These are phyloP conservation scores for Lasiosphaeriaceae sp. DNA, from an alignment of 495 filamentous ascomycete genomes.

Conservation along the genomic window DNA sequence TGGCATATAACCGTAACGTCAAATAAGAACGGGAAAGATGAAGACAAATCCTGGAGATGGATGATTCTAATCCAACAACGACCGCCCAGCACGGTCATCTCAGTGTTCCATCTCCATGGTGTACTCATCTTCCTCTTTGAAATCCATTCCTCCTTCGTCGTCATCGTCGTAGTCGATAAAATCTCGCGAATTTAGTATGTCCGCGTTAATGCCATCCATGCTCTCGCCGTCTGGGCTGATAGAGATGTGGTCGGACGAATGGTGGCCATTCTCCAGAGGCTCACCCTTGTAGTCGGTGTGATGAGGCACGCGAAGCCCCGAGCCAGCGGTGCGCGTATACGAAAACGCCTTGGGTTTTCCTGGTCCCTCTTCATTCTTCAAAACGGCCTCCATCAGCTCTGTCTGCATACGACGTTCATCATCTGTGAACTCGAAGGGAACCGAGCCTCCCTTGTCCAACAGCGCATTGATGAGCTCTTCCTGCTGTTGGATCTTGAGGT, in stretches of 20 bases:
- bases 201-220: constrained; percentile 51
- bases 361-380: constrained; percentile 64
- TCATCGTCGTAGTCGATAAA: constrained; percentile 71
- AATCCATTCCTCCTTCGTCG: constrained; percentile 53
- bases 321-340: constrained; percentile 81
- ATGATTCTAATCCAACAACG: constrained; percentile 11
- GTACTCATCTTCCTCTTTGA: constrained; percentile 92
- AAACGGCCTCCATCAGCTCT: constrained; percentile 79
- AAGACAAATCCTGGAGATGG: constrained; percentile 1
- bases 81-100: neutral
- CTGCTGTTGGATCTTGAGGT: constrained; percentile 83
- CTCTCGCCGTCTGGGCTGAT: constrained; percentile 69
- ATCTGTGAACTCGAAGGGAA: constrained; percentile 81
- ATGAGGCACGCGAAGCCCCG: constrained; percentile 82
- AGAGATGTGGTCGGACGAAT: constrained; percentile 38
- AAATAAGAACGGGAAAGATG: neutral
- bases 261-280: constrained; percentile 45
- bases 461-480: constrained; percentile 75
- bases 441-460: constrained; percentile 61
- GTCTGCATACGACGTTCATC: constrained; percentile 93
- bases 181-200: constrained; percentile 52
- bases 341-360: constrained; percentile 46
- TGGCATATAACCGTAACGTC: neutral
- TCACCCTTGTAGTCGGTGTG: constrained; percentile 91
- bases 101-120: constrained; percentile 62